phyloP scores from a whole-genome alignment of 176 grass and related monocot species.

The Canna indica region DNA sequence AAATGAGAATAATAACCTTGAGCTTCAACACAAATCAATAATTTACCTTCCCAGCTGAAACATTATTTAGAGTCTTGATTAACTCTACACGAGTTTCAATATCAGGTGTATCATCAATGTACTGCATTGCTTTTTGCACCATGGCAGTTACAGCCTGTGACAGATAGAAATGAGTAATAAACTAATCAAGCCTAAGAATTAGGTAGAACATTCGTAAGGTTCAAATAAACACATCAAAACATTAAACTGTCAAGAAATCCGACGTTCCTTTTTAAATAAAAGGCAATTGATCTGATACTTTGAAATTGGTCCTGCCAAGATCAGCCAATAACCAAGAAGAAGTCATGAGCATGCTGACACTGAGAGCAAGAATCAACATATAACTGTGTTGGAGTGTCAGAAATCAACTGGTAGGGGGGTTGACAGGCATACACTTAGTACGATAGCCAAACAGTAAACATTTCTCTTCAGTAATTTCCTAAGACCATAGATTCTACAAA shows the following conservation, averaged over 20 bases:
- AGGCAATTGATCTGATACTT: background rate
- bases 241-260: background rate
- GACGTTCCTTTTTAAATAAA: background rate
- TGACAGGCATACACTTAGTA: no score
- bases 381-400: no score
- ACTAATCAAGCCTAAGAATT: background rate
- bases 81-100: constrained; percentile 72
- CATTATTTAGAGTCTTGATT: constrained; percentile 82
- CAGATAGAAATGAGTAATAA: background rate
- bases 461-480: background rate
- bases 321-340: background rate
- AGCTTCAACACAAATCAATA: constrained; percentile 5
- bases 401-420: no score
- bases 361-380: background rate
- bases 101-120: constrained; percentile 85
- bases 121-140: constrained; percentile 92
- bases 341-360: no score
- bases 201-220: background rate
- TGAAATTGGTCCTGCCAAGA: no score
- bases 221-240: background rate
- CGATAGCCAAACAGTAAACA: no score
- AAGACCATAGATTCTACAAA: background rate
- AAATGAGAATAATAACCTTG: constrained; percentile 1
- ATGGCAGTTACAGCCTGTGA: constrained; percentile 72
- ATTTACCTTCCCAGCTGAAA: constrained; percentile 86